Percentiles rank a stretch among this genome's conserved stretches.
phyloP scores from a whole-genome alignment of 2,329 filamentous ascomycete genomes.

The Aspergillus fijiensis region DNA sequence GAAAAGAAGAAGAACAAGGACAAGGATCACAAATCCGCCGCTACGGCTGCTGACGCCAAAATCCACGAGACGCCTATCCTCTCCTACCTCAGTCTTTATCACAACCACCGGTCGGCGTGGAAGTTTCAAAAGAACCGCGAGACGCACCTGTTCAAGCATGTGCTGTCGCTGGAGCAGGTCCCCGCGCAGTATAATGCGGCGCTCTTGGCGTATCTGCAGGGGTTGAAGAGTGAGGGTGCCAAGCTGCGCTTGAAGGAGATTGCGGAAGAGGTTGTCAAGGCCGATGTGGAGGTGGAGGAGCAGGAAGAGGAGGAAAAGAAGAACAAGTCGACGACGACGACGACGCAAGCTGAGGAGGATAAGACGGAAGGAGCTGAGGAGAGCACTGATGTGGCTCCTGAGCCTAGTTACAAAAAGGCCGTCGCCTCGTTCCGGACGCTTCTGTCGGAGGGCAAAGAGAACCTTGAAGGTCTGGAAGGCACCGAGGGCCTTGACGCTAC shows the following conservation, averaged over 20 bases:
- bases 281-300: slow-evolving; percentile 34
- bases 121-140: slow-evolving; percentile 97
- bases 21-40: slow-evolving; percentile 20
- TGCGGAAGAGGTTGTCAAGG: slow-evolving; percentile 59
- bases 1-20: slow-evolving; percentile 26
- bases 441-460: slow-evolving; percentile 27
- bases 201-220: slow-evolving; percentile 74
- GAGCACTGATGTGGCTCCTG: slow-evolving; percentile 12
- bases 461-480: slow-evolving; percentile 23
- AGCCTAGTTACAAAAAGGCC: slow-evolving; percentile 49
- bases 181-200: slow-evolving; percentile 67
- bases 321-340: not conserved
- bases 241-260: slow-evolving; percentile 63
- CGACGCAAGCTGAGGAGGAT: not conserved
- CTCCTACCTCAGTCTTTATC: slow-evolving; percentile 74
- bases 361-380: not conserved
- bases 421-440: slow-evolving; percentile 48
- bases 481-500: slow-evolving; percentile 27
- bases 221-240: slow-evolving; percentile 73
- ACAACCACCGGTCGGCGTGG: slow-evolving; percentile 69
- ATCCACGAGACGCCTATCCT: slow-evolving; percentile 57
- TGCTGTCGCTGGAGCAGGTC: slow-evolving; percentile 70
- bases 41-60: slow-evolving; percentile 11
- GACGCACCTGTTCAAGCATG: slow-evolving; percentile 77
- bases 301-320: slow-evolving; percentile 17